phyloP scores from a whole-genome alignment of 495 filamentous ascomycete genomes.

The Aspergillus funiculosus region DNA sequence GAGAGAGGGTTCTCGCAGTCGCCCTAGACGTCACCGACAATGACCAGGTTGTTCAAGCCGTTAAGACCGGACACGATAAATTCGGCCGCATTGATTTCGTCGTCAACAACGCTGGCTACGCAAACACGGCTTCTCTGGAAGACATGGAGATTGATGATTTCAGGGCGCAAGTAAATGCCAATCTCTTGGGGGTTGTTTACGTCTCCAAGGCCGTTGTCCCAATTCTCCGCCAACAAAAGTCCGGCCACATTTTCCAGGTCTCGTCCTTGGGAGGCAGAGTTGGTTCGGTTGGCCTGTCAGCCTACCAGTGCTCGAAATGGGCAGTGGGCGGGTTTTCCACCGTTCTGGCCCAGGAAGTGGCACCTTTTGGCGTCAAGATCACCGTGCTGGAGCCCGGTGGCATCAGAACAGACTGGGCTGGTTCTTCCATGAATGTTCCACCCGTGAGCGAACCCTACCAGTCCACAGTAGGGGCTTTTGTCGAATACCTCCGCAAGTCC shows the following conservation, averaged over 20 bases:
- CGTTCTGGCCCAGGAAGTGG: conserved; percentile 25
- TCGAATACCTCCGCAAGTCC: conserved; percentile 1
- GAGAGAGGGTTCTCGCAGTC: conserved; percentile 26
- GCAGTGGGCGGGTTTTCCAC: conserved; percentile 38
- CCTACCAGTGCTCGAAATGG: conserved; percentile 48
- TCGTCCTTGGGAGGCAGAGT: conserved; percentile 37
- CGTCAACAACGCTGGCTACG: conserved; percentile 32
- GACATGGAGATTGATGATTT: conserved; percentile 26
- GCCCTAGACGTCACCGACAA: conserved; percentile 37
- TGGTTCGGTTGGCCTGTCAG: conserved; percentile 26
- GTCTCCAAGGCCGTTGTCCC: conserved; percentile 38
- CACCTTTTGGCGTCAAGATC: conserved; percentile 26
- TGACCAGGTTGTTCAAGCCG: background rate
- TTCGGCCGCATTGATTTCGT: conserved; percentile 24
- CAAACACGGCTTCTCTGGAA: conserved; percentile 23
- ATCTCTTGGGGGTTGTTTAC: conserved; percentile 43
- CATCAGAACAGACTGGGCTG: conserved; percentile 33
- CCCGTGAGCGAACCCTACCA: conserved; percentile 26
- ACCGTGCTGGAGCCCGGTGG: conserved; percentile 34
- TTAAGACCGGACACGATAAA: conserved; percentile 8
- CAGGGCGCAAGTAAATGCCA: conserved; percentile 26
- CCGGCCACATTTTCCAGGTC: conserved; percentile 25
- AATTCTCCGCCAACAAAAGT: conserved; percentile 35
- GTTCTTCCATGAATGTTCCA: conserved; percentile 24
- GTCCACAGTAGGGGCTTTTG: background rate